phyloP scores from a whole-genome alignment of 495 filamentous ascomycete genomes.

The Trichoderma asperelloides region DNA sequence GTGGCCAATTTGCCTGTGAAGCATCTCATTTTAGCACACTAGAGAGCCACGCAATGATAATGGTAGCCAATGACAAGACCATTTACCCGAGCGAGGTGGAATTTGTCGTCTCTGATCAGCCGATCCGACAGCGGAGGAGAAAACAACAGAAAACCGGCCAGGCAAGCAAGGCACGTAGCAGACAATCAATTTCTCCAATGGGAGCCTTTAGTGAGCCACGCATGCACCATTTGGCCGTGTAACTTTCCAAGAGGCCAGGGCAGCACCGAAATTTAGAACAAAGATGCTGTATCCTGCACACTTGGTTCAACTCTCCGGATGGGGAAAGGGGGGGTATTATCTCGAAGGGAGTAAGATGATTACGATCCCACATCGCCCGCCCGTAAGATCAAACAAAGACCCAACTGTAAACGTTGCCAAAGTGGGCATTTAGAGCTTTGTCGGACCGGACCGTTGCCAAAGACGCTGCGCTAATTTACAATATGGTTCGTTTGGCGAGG shows the following conservation, averaged over 20 bases:
- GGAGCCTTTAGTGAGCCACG: background rate
- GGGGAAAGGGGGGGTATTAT: background rate
- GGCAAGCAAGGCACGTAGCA: background rate
- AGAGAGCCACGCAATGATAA: background rate
- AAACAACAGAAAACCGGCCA: background rate
- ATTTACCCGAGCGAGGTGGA: background rate
- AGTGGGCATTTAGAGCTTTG: background rate
- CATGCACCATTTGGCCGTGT: background rate
- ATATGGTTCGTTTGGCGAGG: background rate
- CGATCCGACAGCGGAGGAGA: background rate
- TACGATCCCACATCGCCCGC: background rate
- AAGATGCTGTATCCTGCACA: background rate
- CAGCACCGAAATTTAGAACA: background rate
- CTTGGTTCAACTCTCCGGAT: background rate
- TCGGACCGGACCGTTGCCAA: constrained; percentile 1
- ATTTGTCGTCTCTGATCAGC: background rate
- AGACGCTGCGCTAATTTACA: background rate
- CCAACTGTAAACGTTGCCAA: background rate
- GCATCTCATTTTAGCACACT: background rate
- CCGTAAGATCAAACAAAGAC: background rate
- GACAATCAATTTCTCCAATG: background rate
- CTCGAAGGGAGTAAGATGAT: background rate
- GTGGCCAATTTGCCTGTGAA: background rate
- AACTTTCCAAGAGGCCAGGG: background rate
- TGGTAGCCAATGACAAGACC: background rate